Percentiles rank a stretch among this genome's conserved stretches.
Conservation (phyloP, 257 asterid genomes). For the Mentha longifolia region DNA sequence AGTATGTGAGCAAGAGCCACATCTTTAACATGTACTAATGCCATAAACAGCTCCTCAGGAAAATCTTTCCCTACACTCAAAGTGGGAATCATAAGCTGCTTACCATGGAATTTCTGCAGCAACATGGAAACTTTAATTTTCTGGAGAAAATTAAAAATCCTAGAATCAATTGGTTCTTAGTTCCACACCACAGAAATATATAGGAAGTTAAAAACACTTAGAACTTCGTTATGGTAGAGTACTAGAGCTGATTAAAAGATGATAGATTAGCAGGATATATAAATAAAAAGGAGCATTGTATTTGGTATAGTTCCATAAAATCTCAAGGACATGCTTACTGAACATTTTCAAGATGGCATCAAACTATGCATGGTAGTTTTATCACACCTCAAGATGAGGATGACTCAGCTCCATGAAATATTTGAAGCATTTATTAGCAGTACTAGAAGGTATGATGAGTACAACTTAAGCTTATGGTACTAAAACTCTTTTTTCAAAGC, state of each 20-base stretch:
- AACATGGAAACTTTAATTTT: neutral
- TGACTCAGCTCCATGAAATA: neutral
- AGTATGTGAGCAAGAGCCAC: slow-evolving; percentile 84
- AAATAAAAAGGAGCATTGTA: neutral
- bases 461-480: neutral
- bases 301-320: neutral
- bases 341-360: neutral
- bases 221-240: neutral
- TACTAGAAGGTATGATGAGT: neutral
- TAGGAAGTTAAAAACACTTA: neutral
- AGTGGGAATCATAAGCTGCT: slow-evolving; percentile 17
- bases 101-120: neutral
- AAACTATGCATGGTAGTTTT: neutral
- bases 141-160: neutral
- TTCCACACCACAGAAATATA: neutral
- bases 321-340: neutral
- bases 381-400: neutral
- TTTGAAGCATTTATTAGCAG: neutral
- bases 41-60: slow-evolving; percentile 58
- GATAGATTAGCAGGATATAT: neutral
- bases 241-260: neutral
- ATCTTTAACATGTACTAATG: slow-evolving; percentile 82
- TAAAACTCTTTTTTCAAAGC: neutral
- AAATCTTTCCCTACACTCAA: slow-evolving; percentile 24
- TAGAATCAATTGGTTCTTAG: neutral